Conservation (phyloP, 148 eudicot species). For the Simmondsia chinensis region DNA sequence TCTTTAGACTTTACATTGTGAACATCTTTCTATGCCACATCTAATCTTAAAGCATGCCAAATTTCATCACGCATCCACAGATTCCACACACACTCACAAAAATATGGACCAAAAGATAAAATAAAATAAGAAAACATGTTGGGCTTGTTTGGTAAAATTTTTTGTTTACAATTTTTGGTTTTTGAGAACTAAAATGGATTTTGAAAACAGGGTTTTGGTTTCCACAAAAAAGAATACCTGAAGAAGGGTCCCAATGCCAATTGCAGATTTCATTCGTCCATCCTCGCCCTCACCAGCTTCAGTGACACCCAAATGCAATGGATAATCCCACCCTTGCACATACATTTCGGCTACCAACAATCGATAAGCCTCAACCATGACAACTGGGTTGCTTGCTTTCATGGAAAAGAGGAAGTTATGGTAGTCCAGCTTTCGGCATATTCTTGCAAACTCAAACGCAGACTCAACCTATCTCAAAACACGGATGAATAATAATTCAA, state of each 20-base stretch:
- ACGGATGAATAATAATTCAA: slow-evolving; percentile 3
- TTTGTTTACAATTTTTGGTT: too few relatives aligned
- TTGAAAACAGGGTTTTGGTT: too few relatives aligned
- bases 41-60: background rate
- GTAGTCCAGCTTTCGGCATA: slow-evolving; percentile 86
- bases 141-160: too few relatives aligned
- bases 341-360: slow-evolving; percentile 93
- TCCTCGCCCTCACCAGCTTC: slow-evolving; percentile 99
- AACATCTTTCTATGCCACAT: background rate
- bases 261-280: slow-evolving; percentile 98
- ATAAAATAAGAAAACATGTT: too few relatives aligned
- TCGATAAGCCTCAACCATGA: slow-evolving; percentile 97
- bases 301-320: slow-evolving; percentile 91
- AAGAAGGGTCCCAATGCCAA: slow-evolving; percentile 98
- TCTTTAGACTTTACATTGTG: slow-evolving; percentile 4
- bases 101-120: too few relatives aligned
- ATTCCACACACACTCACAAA: too few relatives aligned
- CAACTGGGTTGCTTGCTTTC: slow-evolving; percentile 99
- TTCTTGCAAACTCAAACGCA: slow-evolving; percentile 96
- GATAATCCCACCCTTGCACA: slow-evolving; percentile 95
- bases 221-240: slow-evolving; percentile 33
- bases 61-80: too few relatives aligned
- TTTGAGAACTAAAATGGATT: too few relatives aligned
- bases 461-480: slow-evolving; percentile 72
- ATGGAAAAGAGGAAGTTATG: slow-evolving; percentile 94